Evolutionary conservation across 305 asterid species (phyloP), one percentile per base, ranked within the genome.

Genomic region (Solanum hybrid): DNA sequence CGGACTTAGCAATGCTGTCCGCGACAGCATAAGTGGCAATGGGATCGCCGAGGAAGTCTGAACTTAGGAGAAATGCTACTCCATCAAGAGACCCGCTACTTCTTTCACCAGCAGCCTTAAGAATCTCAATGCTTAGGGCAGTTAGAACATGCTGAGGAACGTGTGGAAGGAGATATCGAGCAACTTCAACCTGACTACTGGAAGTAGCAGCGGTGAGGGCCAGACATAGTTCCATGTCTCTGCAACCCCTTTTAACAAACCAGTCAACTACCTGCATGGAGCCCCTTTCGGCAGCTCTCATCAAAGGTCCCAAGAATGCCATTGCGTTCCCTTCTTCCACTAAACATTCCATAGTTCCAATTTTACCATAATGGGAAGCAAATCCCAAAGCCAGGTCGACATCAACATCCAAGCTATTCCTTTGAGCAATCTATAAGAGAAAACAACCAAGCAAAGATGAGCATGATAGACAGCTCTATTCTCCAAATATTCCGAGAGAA

Each of bases 201-300:
- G 99, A 96, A 13, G 99, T 97, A 88, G 99, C 99, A 22, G 99
- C 99, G 1, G 98, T 96, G 11, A 97, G 98, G 90, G 99, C 99
- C 9, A 97, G 97, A 67, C 99, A 97, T 67, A 97, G 96, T 88
- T 96, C 99, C 99, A 97, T 97, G 93, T 97, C 99, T 69, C 98
- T 92, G 90, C 99, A 96, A 31, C 98, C 99, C 89, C 98, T 90
- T 88, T 94, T 93, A 61, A 97, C 98, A 51, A 96, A 97, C 99
- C 99, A 97, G 89, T 95, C 93, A 10, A 96, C 99, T 3, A 97
- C 99, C 11, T 96, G 94, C 95, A 95, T 92, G 92, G 98, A 96
- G 51, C 99, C 99, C 93, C 99, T 88, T 93, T 97, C 99, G 0
- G 98, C 98, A 4, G 99, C 99, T 93, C 98, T 92, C 99, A 97